These are phyloP conservation scores for Naematelia encephala DNA, from an alignment of 768 basidiomycete genomes.

Conservation along the genomic window DNA sequence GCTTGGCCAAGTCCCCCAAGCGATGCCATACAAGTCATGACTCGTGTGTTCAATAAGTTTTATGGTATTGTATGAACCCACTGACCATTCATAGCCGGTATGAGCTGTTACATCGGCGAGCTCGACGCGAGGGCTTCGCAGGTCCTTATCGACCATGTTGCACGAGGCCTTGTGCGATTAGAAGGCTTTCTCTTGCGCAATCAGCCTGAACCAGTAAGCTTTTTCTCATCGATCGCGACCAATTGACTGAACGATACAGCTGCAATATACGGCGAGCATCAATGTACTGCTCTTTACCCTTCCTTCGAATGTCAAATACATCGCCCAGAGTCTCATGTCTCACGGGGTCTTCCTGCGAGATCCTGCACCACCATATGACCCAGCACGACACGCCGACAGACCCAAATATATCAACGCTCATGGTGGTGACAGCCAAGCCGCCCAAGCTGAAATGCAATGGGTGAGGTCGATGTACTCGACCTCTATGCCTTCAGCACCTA, in stretches of 20 bases:
- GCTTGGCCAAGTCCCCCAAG: constrained; percentile 4
- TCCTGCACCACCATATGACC: constrained; percentile 67
- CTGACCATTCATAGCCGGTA: constrained; percentile 16
- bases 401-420: constrained; percentile 87
- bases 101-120: constrained; percentile 42
- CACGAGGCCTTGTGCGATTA: constrained; percentile 41
- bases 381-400: constrained; percentile 56
- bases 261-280: constrained; percentile 58
- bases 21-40: constrained; percentile 36
- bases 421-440: constrained; percentile 42
- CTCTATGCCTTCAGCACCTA: constrained; percentile 11
- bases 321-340: constrained; percentile 70
- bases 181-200: constrained; percentile 48
- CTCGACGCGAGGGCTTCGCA: constrained; percentile 32
- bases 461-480: constrained; percentile 9
- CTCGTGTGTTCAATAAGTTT: constrained; percentile 23
- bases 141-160: constrained; percentile 35
- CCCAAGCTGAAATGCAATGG: constrained; percentile 4
- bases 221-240: neutral
- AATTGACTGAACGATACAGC: constrained; percentile 44
- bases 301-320: constrained; percentile 82
- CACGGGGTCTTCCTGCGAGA: constrained; percentile 72
- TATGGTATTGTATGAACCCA: neutral
- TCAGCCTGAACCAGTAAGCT: constrained; percentile 40
- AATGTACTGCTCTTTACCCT: constrained; percentile 89